Base-by-base conservation (phyloP, 805 yeast species). In the Debaryomyces hansenii region DNA sequence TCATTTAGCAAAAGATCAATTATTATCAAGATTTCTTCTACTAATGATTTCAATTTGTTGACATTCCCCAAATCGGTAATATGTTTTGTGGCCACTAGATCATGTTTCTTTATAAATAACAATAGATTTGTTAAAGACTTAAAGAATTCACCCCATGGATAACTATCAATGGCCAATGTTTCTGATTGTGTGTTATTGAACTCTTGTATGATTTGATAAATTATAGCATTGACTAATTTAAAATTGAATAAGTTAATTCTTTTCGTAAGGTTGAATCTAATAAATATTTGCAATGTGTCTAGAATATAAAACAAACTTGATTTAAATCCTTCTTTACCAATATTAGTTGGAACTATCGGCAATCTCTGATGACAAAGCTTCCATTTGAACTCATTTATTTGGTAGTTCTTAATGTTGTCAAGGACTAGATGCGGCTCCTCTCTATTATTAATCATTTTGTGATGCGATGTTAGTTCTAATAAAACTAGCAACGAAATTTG, bases 281-380 rank as follows among this genome's bases (percentile, higher is more conserved):
- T 28, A 18, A 69, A 56, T 29, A 63, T 56, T 38, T 60, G 65
- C 5, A 66, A 39, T 20, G 53, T 48, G 48, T 70, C 74, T 32
- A 70, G 41, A 11, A 68, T 57, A 45, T 67, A 73, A 21, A 72
- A 61, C 32, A 66, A 51, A 9, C 65, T 47, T 2, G 69, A 59
- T 37, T 69, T 70, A 38, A 47, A 47, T 2, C 63, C 65, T 20
- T 52, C 54, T 6, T 60, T 52, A 2, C 55, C 59, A 1, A 47
- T 15, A 46, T 56, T 57, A 20, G 51, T 50, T 32, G 73, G 72
- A 3, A 73, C 51, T 9, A 66, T 42, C 1, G 77, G 76, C 11
- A 52, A 44, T 42, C 57, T 60, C 44, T 73, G 77, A 46, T 70
- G 78, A 31, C 74, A 69, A 36, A 72, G 52, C 51, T 72, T 73